These are phyloP conservation scores for Hypoxylon sp. DNA, from an alignment of 2,329 filamentous ascomycete genomes.

Conservation along the genomic window DNA sequence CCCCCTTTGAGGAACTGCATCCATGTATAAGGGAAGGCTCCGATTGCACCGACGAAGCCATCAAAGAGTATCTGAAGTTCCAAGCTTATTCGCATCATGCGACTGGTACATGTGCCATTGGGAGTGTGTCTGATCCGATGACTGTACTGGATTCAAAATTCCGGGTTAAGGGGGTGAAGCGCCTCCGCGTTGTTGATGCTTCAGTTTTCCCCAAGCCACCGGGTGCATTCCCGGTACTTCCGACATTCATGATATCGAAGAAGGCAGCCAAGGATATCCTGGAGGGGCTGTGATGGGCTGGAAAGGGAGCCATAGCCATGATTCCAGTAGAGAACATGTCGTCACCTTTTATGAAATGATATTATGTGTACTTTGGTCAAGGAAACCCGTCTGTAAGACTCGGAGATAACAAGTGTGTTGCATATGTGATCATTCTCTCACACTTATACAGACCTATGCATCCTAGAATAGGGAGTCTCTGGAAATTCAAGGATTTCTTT, in stretches of 20 bases:
- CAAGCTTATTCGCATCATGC: conserved; percentile 48
- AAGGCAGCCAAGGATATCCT: conserved; percentile 52
- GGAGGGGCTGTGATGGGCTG: conserved; percentile 10
- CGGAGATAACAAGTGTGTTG: not conserved
- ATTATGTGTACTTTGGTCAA: not conserved
- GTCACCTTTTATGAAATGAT: not conserved
- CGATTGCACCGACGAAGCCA: conserved; percentile 41
- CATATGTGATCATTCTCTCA: not conserved
- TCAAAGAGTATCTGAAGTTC: conserved; percentile 48
- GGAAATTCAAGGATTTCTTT: not conserved
- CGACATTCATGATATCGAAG: conserved; percentile 51
- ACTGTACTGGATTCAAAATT: conserved; percentile 68
- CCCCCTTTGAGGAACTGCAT: conserved; percentile 53
- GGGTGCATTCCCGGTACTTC: conserved; percentile 50
- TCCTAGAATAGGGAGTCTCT: not conserved
- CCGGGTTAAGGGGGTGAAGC: conserved; percentile 65
- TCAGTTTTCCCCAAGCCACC: conserved; percentile 67
- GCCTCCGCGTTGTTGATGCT: conserved; percentile 69
- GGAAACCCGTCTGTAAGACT: not conserved
- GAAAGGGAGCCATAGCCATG: not conserved
- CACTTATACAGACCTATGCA: not conserved
- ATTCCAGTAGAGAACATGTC: not conserved
- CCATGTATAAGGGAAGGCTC: conserved; percentile 39
- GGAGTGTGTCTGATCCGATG: conserved; percentile 63
- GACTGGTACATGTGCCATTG: conserved; percentile 47